These are phyloP conservation scores for Fraxinus latifolia DNA, from an alignment of 305 asterid genomes.

Conservation along the genomic window DNA sequence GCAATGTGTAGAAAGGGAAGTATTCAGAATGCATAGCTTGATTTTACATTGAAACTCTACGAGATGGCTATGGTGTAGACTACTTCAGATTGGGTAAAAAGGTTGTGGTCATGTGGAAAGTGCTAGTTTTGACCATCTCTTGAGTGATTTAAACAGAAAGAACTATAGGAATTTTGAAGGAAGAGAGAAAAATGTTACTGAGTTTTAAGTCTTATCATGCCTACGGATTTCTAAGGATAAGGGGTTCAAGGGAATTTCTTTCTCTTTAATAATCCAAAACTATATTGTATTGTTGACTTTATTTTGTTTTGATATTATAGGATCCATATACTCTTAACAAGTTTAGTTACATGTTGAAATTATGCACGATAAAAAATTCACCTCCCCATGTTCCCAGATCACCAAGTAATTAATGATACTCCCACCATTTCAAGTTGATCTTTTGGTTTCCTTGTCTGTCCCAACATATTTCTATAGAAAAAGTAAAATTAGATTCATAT, in stretches of 20 bases:
- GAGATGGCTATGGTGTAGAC: not conserved
- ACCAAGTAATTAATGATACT: not conserved
- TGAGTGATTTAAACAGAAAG: not conserved
- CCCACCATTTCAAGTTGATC: not conserved
- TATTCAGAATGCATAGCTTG: not conserved
- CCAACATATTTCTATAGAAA: not conserved
- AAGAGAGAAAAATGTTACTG: not conserved
- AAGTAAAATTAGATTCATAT: not conserved
- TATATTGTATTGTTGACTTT: not conserved
- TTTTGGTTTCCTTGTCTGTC: not conserved
- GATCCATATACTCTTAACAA: not conserved
- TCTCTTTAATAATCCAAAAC: not conserved
- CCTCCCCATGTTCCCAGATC: not conserved
- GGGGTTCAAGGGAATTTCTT: not conserved
- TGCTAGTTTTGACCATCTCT: not conserved
- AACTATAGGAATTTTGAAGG: not conserved
- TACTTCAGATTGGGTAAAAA: not conserved
- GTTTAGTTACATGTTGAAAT: not conserved
- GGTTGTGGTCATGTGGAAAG: not conserved
- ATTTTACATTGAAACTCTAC: not conserved
- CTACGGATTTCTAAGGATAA: not conserved
- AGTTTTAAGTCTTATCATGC: not conserved
- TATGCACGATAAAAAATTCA: not conserved
- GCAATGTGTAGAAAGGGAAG: not conserved
- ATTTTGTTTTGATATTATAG: not conserved